A percentile compares a stretch with the other conserved stretches of the same genome.
These are phyloP conservation scores for Xylaria cubensis DNA, from an alignment of 495 filamentous ascomycete genomes.

Conservation along the genomic window DNA sequence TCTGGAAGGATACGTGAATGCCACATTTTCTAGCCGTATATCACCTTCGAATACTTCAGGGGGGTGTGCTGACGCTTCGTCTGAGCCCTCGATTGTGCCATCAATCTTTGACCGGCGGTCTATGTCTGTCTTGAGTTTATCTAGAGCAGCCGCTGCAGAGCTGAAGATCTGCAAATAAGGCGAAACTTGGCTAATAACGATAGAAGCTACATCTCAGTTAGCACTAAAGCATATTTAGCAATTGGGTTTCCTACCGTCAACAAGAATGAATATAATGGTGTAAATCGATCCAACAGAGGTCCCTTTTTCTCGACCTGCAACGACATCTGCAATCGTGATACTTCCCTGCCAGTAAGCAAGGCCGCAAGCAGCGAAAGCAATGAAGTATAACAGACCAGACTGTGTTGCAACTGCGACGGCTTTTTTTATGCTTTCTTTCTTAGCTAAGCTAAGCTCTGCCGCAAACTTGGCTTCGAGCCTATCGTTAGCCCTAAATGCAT, in stretches of 20 bases:
- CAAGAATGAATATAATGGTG: conserved; percentile 69
- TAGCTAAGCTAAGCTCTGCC: conserved; percentile 51
- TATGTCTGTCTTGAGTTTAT: conserved; percentile 56
- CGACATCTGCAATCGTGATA: conserved; percentile 56
- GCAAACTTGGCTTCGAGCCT: conserved; percentile 62
- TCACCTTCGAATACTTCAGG: conserved; percentile 45
- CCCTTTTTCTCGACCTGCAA: conserved; percentile 48
- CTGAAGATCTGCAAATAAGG: conserved; percentile 67
- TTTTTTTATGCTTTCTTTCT: conserved; percentile 63
- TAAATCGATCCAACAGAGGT: conserved; percentile 63
- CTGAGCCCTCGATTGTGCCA: conserved; percentile 45
- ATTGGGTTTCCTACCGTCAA: conserved; percentile 58
- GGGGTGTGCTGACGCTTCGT: conserved; percentile 37
- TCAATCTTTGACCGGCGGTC: conserved; percentile 60
- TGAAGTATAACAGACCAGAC: conserved; percentile 71
- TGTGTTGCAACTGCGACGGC: conserved; percentile 64
- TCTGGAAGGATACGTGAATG: conserved; percentile 66
- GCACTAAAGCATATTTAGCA: conserved; percentile 21
- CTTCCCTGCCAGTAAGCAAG: conserved; percentile 73
- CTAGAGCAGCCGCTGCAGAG: conserved; percentile 57
- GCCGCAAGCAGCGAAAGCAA: conserved; percentile 68
- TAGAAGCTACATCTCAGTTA: conserved; percentile 51
- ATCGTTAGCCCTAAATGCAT: conserved; percentile 54
- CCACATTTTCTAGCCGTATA: conserved; percentile 61
- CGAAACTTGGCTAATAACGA: conserved; percentile 68